Conservation (phyloP, 495 filamentous ascomycete genomes). For the Diplogelasinospora grovesii region DNA sequence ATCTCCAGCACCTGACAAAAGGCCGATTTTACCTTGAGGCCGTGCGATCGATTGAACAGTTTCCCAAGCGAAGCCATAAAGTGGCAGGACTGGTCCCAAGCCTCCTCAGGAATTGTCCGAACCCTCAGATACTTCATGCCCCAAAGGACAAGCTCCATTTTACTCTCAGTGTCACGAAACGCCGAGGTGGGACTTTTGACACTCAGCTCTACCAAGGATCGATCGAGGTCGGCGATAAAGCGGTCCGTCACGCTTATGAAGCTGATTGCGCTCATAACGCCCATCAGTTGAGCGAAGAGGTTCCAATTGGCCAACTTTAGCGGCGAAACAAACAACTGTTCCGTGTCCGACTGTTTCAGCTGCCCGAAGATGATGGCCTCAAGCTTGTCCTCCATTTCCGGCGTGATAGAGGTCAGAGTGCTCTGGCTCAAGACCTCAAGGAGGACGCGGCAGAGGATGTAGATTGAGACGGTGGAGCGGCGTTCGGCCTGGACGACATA, state of each 20-base stretch:
- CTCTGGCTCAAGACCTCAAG: slow-evolving; percentile 92
- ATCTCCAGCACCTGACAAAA: slow-evolving; percentile 89
- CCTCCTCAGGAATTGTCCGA: slow-evolving; percentile 59
- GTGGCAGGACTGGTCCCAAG: slow-evolving; percentile 81
- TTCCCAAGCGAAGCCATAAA: slow-evolving; percentile 76
- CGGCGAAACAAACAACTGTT: slow-evolving; percentile 68
- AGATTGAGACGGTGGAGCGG: slow-evolving; percentile 86
- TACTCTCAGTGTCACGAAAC: slow-evolving; percentile 62
- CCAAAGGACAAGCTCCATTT: slow-evolving; percentile 73
- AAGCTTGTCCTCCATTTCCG: slow-evolving; percentile 81
- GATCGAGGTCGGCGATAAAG: slow-evolving; percentile 74
- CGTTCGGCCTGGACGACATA: slow-evolving; percentile 71
- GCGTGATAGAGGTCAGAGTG: slow-evolving; percentile 69
- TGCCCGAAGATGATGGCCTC: slow-evolving; percentile 94
- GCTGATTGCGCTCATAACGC: slow-evolving; percentile 88
- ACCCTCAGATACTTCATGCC: slow-evolving; percentile 87
- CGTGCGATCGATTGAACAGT: slow-evolving; percentile 77
- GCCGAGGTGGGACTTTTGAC: slow-evolving; percentile 50
- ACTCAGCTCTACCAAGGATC: slow-evolving; percentile 62
- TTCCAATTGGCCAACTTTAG: slow-evolving; percentile 90
- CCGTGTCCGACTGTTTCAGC: slow-evolving; percentile 77
- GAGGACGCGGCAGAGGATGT: slow-evolving; percentile 86
- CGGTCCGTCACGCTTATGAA: slow-evolving; percentile 76
- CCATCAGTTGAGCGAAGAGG: slow-evolving; percentile 82
- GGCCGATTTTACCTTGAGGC: slow-evolving; percentile 80